Evolutionary conservation across 345 rosid genomes (phyloP).

Genomic region (Rhodomyrtus tomentosa): DNA sequence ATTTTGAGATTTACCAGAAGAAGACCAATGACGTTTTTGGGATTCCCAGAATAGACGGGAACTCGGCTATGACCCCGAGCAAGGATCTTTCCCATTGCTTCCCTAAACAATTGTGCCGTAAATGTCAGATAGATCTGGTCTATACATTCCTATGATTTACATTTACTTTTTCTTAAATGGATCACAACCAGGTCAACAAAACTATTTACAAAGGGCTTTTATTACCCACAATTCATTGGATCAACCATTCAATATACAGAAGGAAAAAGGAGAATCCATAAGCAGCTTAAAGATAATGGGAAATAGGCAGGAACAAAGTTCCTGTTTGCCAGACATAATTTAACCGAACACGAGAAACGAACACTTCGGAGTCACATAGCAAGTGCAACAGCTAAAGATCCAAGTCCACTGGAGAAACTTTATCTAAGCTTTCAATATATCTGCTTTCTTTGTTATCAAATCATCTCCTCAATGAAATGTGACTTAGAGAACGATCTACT

Average conservation of each 20-base stretch:
- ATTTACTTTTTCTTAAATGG: not conserved
- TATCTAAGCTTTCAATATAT: not conserved
- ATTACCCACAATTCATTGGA: not conserved
- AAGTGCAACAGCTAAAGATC: not conserved
- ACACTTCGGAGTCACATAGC: not conserved
- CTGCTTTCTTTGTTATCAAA: not conserved
- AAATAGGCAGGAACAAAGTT: not conserved
- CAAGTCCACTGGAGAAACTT: not conserved
- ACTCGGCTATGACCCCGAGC: conserved; percentile 96
- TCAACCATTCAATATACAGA: not conserved
- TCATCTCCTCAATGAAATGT: not conserved
- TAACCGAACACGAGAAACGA: not conserved
- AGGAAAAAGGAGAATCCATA: not conserved
- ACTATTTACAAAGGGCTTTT: not conserved
- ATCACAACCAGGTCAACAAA: not conserved
- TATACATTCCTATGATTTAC: not conserved
- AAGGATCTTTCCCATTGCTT: conserved; percentile 81
- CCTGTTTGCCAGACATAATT: not conserved
- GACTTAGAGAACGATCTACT: not conserved
- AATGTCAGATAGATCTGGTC: not conserved
- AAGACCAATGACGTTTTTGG: conserved; percentile 81
- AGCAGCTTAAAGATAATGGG: not conserved
- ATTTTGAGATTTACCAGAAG: conserved; percentile 50
- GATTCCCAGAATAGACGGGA: conserved; percentile 86
- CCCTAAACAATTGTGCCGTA: conserved; percentile 35